Percentiles rank a stretch among this genome's conserved stretches.
Conservation (phyloP, 2,329 filamentous ascomycete species). For the Aspergillus ochraceus region DNA sequence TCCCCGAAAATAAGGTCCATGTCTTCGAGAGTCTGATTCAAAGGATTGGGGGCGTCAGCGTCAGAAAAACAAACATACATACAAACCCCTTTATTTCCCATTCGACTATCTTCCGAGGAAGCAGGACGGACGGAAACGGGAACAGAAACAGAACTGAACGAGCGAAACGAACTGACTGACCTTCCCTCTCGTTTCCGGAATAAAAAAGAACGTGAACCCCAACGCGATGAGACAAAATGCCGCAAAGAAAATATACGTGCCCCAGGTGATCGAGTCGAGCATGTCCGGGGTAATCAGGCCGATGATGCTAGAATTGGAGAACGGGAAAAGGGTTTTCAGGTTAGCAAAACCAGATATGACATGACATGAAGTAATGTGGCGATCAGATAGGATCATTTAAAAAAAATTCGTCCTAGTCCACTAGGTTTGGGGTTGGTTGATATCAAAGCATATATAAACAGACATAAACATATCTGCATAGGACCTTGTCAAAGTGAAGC, state of each 20-base stretch:
- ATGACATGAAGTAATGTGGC: too few species aligned
- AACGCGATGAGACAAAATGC: constrained; percentile 38
- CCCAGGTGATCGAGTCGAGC: constrained; percentile 38
- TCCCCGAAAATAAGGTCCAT: constrained; percentile 53
- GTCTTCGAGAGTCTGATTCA: constrained; percentile 52
- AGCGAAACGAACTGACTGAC: constrained; percentile 15
- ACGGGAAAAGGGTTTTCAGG: neutral
- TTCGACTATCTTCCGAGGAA: too few species aligned
- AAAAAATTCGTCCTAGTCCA: too few species aligned
- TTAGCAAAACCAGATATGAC: neutral
- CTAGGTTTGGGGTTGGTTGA: too few species aligned
- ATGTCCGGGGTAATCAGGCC: constrained; percentile 39
- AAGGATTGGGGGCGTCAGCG: neutral
- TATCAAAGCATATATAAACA: too few species aligned
- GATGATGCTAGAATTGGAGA: constrained; percentile 28
- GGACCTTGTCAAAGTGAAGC: neutral
- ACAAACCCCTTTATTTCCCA: too few species aligned
- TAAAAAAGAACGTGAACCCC: constrained; percentile 35
- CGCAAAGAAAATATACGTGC: constrained; percentile 43
- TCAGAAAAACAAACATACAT: too few species aligned
- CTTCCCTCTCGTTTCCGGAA: constrained; percentile 39
- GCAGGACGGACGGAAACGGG: too few species aligned
- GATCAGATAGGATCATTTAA: neutral
- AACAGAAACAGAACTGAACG: too few species aligned
- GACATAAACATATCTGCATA: too few species aligned